phyloP scores from a whole-genome alignment of 108 stramenopile species.

The Epipyxis sp. region DNA sequence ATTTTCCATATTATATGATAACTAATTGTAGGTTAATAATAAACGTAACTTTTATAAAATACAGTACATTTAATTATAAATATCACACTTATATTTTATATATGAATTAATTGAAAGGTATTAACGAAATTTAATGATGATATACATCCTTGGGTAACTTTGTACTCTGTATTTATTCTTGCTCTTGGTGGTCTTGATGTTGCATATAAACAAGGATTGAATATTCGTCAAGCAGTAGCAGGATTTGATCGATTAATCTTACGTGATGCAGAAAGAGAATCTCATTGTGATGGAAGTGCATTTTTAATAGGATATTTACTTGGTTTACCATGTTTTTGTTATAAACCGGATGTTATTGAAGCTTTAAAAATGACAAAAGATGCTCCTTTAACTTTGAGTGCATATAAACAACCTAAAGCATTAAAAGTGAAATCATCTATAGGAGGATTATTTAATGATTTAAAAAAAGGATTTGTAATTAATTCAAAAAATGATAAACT shows the following conservation, averaged over 20 bases:
- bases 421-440: too few relatives aligned
- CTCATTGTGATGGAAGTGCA: conserved; percentile 82
- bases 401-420: conserved; percentile 43
- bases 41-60: too few relatives aligned
- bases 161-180: background rate
- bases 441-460: too few relatives aligned
- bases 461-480: too few relatives aligned
- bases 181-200: conserved; percentile 30
- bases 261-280: conserved; percentile 85
- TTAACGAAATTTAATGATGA: background rate
- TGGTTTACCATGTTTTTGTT: conserved; percentile 90
- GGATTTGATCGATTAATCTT: conserved; percentile 74
- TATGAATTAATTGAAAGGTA: too few relatives aligned
- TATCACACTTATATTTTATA: too few relatives aligned
- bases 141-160: background rate
- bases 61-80: too few relatives aligned
- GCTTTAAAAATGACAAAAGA: conserved; percentile 48
- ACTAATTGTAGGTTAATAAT: too few relatives aligned
- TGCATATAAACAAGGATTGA: conserved; percentile 67
- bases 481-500: too few relatives aligned
- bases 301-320: conserved; percentile 76
- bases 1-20: too few relatives aligned
- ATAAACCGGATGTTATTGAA: conserved; percentile 84
- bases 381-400: conserved; percentile 20
- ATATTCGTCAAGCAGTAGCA: conserved; percentile 67